Percentiles rank a stretch among this genome's conserved stretches.
Evolutionary conservation across 2,329 filamentous ascomycete genomes (phyloP).

Genomic region (Penicillium occitanis): DNA sequence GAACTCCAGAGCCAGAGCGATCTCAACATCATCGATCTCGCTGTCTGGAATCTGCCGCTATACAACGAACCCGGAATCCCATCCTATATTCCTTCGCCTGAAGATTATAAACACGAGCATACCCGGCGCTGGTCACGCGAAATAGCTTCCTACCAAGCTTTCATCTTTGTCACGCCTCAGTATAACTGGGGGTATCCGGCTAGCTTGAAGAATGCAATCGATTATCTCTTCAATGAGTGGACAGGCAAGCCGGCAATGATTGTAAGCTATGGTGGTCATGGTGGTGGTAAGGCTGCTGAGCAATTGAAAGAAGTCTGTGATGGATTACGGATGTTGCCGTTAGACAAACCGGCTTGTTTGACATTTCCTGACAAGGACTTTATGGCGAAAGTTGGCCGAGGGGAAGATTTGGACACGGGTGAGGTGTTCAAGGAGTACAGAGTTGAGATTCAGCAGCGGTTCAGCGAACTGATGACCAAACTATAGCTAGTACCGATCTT

Average conservation of each 20-base stretch:
- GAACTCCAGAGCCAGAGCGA: background rate
- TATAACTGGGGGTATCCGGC: constrained; percentile 56
- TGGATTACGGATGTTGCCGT: constrained; percentile 15
- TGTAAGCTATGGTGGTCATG: constrained; percentile 52
- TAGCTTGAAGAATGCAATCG: constrained; percentile 58
- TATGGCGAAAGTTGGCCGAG: background rate
- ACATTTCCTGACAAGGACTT: constrained; percentile 2
- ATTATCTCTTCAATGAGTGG: constrained; percentile 59
- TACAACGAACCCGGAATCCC: constrained; percentile 15
- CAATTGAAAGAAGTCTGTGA: constrained; percentile 16
- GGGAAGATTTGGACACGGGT: background rate
- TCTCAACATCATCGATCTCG: constrained; percentile 7
- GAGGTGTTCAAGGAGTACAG: background rate
- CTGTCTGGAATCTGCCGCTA: constrained; percentile 15
- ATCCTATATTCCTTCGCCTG: background rate
- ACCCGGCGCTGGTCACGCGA: constrained; percentile 13
- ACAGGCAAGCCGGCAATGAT: constrained; percentile 53
- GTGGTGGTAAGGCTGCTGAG: constrained; percentile 24
- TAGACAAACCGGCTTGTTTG: constrained; percentile 4
- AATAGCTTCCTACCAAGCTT: constrained; percentile 26
- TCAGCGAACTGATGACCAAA: background rate
- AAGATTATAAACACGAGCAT: constrained; percentile 13
- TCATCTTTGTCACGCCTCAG: constrained; percentile 37
- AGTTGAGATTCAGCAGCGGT: constrained; percentile 9
- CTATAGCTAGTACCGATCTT: background rate